Evolutionary conservation across 257 asterid genomes (phyloP), one percentile per base, ranked within the genome.

Genomic region (Ilex aquifolium): DNA sequence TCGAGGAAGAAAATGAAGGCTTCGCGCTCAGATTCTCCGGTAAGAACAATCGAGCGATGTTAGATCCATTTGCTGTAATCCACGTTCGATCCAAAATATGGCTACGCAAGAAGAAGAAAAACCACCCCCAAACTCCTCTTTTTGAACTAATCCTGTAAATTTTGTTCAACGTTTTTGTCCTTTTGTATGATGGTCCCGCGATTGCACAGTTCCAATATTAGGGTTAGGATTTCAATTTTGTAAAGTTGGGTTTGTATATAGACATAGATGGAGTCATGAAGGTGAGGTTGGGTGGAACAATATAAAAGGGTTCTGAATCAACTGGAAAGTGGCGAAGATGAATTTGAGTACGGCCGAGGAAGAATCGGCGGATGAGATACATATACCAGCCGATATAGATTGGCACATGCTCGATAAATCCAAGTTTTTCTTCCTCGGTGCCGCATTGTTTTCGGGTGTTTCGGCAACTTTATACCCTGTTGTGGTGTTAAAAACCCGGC

Each of bases 341-440:
- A 87, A 69, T 71, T 67, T 80, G 63, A 60, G 81, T 50, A 58
- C 68, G 29, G 75, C 79, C 2, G 85, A 78, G 75, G 90, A 74
- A 59, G 86, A 80, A 75, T 67, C 92, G 54, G 67, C 58, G 15
- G 62, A 70, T 42, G 86, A 79, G 67, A 70, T 82, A 36, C 83
- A 85, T 65, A 36, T 84, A 52, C 90, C 95, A 1, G 85, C 86
- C 31, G 95, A 87, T 63, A 79, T 84, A 53, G 86, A 82, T 5
- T 87, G 95, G 95, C 52, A 87, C 62, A 87, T 76, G 95, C 69
- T 86, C 67, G 84, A 86, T 30, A 86, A 86, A 62, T 80, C 91
- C n/a, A 85, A 78, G 82, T 88, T 88, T 68, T 88, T 85, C 80
- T 59, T 85, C 75, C 83, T 85, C 48, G 95, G 96, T 15, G 91